These are phyloP conservation scores for Heliamphora pulchella DNA, from an alignment of 179 eudicot species.

Conservation along the genomic window DNA sequence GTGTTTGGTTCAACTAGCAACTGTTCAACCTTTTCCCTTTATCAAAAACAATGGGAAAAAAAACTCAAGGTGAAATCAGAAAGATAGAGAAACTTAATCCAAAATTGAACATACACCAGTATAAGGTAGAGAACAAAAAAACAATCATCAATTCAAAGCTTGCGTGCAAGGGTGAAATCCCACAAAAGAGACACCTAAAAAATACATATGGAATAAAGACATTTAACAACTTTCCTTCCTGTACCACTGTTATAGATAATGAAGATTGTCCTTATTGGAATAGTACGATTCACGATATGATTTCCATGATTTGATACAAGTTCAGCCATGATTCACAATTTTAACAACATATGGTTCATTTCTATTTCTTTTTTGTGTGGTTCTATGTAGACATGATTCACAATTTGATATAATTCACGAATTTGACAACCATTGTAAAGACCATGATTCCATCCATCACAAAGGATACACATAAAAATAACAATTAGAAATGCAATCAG, in stretches of 20 bases:
- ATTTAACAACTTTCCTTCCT: neutral
- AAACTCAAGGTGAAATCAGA: neutral
- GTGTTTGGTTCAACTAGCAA: conserved; percentile 45
- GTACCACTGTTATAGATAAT: neutral
- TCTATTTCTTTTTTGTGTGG: neutral
- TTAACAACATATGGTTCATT: neutral
- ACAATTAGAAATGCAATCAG: neutral
- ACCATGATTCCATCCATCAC: neutral
- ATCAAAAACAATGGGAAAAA: conserved; percentile 8
- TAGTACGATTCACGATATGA: neutral
- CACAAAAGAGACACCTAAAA: neutral
- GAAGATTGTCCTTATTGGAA: neutral
- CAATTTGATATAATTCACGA: neutral
- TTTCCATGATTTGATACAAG: neutral
- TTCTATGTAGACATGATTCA: neutral
- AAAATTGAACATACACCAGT: neutral
- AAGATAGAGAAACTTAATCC: neutral
- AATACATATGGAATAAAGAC: neutral
- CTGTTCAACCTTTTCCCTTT: conserved; percentile 82
- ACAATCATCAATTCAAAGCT: neutral
- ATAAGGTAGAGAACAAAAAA: neutral
- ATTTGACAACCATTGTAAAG: neutral
- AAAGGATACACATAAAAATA: neutral
- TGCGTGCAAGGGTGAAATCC: neutral
- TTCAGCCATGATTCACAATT: neutral